Evolutionary conservation across 805 yeast genomes (phyloP).

Genomic region (Debaryomyces tyrocola): DNA sequence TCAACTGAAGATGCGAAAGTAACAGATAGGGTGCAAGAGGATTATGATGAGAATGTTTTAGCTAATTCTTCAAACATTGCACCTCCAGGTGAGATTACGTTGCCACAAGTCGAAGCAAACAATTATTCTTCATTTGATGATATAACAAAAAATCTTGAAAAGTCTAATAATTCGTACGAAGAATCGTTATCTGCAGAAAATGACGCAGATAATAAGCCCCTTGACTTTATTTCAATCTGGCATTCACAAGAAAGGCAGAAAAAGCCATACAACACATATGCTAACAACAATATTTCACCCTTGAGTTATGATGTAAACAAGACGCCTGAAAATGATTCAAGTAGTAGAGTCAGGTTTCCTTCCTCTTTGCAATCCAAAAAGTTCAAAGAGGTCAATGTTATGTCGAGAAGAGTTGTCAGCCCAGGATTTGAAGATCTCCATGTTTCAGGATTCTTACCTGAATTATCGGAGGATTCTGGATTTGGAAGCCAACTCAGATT

Average conservation of each 20-base stretch:
- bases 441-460: conserved; percentile 45
- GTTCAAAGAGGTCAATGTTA: conserved; percentile 42
- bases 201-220: conserved; percentile 29
- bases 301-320: neutral
- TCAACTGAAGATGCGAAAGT: neutral
- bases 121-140: conserved; percentile 43
- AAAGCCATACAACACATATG: conserved; percentile 1
- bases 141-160: conserved; percentile 25
- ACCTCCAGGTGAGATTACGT: conserved; percentile 31
- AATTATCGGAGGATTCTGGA: conserved; percentile 48
- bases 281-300: neutral
- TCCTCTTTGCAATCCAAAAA: conserved; percentile 25
- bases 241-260: conserved; percentile 34
- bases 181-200: conserved; percentile 43
- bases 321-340: conserved; percentile 8
- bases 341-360: conserved; percentile 23
- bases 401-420: conserved; percentile 42
- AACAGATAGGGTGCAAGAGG: neutral
- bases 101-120: conserved; percentile 44
- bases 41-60: conserved; percentile 25
- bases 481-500: conserved; percentile 44
- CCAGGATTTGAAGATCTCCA: conserved; percentile 43
- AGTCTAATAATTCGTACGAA: conserved; percentile 26
- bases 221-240: conserved; percentile 41
- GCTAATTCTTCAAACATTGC: conserved; percentile 46